Percentiles rank a stretch among this genome's conserved stretches.
Conservation (phyloP, 495 filamentous ascomycete species). For the Lindgomyces ingoldianus region DNA sequence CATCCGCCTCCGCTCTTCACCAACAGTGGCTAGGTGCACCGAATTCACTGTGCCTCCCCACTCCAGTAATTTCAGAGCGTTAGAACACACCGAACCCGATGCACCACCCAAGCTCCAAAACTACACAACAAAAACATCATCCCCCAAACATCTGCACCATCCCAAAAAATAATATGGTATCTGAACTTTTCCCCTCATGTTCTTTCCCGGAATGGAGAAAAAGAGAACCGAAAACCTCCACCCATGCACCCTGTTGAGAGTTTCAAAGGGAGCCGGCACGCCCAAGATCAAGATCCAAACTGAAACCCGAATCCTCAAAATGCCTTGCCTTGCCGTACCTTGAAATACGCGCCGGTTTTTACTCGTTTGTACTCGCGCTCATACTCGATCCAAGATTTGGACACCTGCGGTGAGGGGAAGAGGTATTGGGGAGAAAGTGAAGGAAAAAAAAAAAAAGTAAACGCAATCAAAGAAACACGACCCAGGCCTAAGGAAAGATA, state of each 20-base stretch:
- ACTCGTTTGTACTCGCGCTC: too few relatives aligned
- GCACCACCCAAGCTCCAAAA: too few relatives aligned
- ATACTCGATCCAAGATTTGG: not conserved
- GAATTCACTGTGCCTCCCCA: too few relatives aligned
- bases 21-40: too few relatives aligned
- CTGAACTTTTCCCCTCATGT: not conserved
- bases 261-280: not conserved
- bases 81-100: too few relatives aligned
- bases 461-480: not conserved
- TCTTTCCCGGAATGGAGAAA: not conserved
- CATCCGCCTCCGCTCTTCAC: too few relatives aligned
- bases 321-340: not conserved
- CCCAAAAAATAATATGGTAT: not conserved
- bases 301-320: too few relatives aligned
- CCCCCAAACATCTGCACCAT: too few relatives aligned
- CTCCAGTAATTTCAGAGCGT: too few relatives aligned
- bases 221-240: not conserved
- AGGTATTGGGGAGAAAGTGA: not conserved
- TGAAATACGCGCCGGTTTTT: not conserved
- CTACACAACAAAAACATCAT: too few relatives aligned
- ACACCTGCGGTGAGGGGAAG: constrained; percentile 10
- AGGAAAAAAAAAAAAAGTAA: constrained; percentile 10
- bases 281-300: not conserved
- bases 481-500: not conserved
- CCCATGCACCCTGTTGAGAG: constrained; percentile 4